phyloP scores from a whole-genome alignment of 352 stramenopile genomes.

The Phytophthora boehmeriae region DNA sequence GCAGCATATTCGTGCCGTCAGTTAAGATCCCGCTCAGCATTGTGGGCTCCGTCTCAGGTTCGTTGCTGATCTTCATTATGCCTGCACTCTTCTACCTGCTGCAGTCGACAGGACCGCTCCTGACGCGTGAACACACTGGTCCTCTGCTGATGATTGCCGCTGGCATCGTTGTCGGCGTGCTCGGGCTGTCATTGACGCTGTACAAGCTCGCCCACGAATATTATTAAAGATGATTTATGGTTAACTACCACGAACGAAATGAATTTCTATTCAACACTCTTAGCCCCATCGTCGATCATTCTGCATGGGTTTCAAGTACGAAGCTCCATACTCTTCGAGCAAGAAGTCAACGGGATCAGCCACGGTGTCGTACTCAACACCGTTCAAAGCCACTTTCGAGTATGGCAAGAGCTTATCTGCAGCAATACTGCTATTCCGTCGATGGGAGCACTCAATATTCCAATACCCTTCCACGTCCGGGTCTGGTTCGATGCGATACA shows the following conservation, averaged over 20 bases:
- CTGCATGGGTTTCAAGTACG: slow-evolving; percentile 34
- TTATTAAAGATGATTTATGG: slow-evolving; percentile 32
- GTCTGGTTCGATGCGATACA: slow-evolving; percentile 45
- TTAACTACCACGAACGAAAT: slow-evolving; percentile 20
- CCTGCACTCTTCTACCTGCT: slow-evolving; percentile 79
- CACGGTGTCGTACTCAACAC: slow-evolving; percentile 41
- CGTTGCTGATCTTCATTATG: slow-evolving; percentile 84
- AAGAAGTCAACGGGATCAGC: slow-evolving; percentile 52
- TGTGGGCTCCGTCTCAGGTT: slow-evolving; percentile 77
- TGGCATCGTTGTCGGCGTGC: slow-evolving; percentile 50
- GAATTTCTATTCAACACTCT: slow-evolving; percentile 6
- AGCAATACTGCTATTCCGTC: slow-evolving; percentile 28
- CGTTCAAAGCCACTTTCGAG: slow-evolving; percentile 39
- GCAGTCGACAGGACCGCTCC: slow-evolving; percentile 46
- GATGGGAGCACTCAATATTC: slow-evolving; percentile 18
- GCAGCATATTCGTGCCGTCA: slow-evolving; percentile 76
- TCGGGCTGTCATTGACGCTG: slow-evolving; percentile 45
- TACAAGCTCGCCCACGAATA: slow-evolving; percentile 49
- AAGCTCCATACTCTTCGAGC: slow-evolving; percentile 44
- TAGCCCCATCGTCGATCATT: slow-evolving; percentile 5
- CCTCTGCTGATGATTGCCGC: slow-evolving; percentile 66
- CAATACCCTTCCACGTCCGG: slow-evolving; percentile 9
- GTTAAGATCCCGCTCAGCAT: slow-evolving; percentile 84
- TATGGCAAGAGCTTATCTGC: slow-evolving; percentile 35
- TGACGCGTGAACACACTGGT: slow-evolving; percentile 46